Evolutionary conservation across 495 filamentous ascomycete species (phyloP), one percentile per base, ranked within the genome.

Genomic region (Extremus antarcticus): DNA sequence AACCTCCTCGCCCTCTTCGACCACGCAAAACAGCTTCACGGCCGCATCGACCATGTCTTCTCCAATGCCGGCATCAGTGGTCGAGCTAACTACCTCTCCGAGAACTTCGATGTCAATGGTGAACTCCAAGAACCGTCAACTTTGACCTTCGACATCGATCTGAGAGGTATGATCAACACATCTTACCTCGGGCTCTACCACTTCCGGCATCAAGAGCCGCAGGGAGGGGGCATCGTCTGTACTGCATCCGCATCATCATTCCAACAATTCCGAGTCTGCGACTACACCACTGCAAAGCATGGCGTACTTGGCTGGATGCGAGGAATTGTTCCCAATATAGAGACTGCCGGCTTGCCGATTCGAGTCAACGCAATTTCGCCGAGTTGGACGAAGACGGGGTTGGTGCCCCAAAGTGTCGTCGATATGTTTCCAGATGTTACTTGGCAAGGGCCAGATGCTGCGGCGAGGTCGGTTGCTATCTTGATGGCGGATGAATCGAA

Each of bases 31-130:
- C 51, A 66, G 13, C 25, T 23, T 1, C 55, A 56, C 24, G 63
- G 63, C 1, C 56, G 60, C 7, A 54, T 69, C 22, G 63, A 69
- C 57, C 67, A 68, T 50, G 66, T 66, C 45, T 68, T 63, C 46
- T 63, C 66, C 4, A 69, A 69, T 45, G 66, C 66, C 11, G 66
- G 66, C 0, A 63, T 69, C 32, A 61, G 65, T 4, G 63, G 65
- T 32, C 54, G 63, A 4, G 57, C 57, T 11, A 58, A 65, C 40
- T 69, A 66, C 49, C 58, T 68, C 50, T 56, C 58, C 17, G 50
- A 60, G n/a, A 25, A 35, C 2, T 50, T 63, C 35, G 59, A 64
- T 25, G 57, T 25, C 11, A 50, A 60, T 35, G 50, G 43, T 15
- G 46, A 61, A 19, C 65, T 66, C 2, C 61, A 60, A 20, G 54